These are phyloP conservation scores for Garcileccinum viscosum DNA, from an alignment of 1,284 basidiomycete genomes.

Conservation along the genomic window DNA sequence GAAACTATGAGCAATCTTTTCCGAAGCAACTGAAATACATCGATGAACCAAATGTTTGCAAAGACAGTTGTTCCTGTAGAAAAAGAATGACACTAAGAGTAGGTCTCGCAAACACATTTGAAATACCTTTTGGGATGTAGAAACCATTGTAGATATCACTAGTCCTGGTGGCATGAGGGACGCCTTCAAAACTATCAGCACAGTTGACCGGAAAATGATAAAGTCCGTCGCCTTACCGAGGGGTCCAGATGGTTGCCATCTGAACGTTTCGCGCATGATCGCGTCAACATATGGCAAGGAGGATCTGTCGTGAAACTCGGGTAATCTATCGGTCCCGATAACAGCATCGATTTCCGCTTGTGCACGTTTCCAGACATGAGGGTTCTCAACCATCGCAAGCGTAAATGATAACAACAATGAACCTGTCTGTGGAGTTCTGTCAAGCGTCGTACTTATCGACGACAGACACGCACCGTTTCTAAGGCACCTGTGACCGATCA, in stretches of 20 bases:
- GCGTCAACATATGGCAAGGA: conserved; percentile 46
- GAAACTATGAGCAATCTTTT: background rate
- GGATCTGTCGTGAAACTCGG: conserved; percentile 45
- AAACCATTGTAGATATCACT: conserved; percentile 33
- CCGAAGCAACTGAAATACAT: background rate
- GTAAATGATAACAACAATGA: conserved; percentile 31
- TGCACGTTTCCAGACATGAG: conserved; percentile 38
- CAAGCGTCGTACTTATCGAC: conserved; percentile 4
- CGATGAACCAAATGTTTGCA: conserved; percentile 28
- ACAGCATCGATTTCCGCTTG: conserved; percentile 47
- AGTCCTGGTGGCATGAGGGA: conserved; percentile 17
- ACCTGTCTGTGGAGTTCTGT: conserved; percentile 13
- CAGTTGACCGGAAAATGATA: background rate
- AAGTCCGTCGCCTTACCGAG: conserved; percentile 22
- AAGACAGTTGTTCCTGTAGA: conserved; percentile 24
- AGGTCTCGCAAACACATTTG: background rate
- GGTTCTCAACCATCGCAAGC: conserved; percentile 44
- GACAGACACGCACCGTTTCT: conserved; percentile 28
- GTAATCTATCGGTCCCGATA: conserved; percentile 44
- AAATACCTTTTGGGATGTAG: conserved; percentile 37
- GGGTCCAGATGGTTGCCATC: conserved; percentile 34
- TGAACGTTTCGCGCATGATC: conserved; percentile 45
- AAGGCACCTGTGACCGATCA: conserved; percentile 11
- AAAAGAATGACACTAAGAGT: background rate
- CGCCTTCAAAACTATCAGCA: conserved; percentile 7